Evolutionary conservation across 371 early-diverging fungal genomes (phyloP).

Genomic region (Mucor velutinosus): DNA sequence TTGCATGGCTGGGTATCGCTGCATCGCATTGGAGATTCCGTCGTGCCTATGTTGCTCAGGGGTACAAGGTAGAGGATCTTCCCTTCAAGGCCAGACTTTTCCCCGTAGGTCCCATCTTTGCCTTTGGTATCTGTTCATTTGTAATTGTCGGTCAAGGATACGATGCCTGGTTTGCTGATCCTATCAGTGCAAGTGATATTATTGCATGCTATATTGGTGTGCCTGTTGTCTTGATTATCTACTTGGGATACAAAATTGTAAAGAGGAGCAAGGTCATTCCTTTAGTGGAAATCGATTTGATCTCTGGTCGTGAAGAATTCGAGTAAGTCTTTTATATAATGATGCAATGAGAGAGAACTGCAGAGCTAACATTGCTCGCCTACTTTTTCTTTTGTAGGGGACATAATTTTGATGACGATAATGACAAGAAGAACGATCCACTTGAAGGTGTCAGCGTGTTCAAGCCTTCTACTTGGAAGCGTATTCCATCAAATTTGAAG

Average conservation of each 20-base stretch:
- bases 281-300: conserved; percentile 58
- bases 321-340: conserved; percentile 5
- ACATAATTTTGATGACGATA: conserved; percentile 11
- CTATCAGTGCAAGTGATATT: conserved; percentile 25
- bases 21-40: conserved; percentile 82
- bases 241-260: conserved; percentile 55
- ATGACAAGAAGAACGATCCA: conserved; percentile 32
- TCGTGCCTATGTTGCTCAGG: conserved; percentile 73
- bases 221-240: conserved; percentile 34
- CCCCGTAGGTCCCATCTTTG: conserved; percentile 74
- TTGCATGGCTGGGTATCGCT: conserved; percentile 79
- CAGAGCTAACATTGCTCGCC: background rate
- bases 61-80: conserved; percentile 62
- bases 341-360: background rate
- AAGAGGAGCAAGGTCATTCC: conserved; percentile 58
- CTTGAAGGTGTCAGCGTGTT: conserved; percentile 43
- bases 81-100: conserved; percentile 73
- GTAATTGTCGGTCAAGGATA: conserved; percentile 71
- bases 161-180: conserved; percentile 35
- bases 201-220: conserved; percentile 46
- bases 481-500: conserved; percentile 34
- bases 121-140: conserved; percentile 54
- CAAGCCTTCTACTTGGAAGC: conserved; percentile 43
- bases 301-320: conserved; percentile 51
- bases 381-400: conserved; percentile 5